Evolutionary conservation across 805 yeast genomes (phyloP), one percentile per base, ranked within the genome.

Genomic region (Pichia insulana): DNA sequence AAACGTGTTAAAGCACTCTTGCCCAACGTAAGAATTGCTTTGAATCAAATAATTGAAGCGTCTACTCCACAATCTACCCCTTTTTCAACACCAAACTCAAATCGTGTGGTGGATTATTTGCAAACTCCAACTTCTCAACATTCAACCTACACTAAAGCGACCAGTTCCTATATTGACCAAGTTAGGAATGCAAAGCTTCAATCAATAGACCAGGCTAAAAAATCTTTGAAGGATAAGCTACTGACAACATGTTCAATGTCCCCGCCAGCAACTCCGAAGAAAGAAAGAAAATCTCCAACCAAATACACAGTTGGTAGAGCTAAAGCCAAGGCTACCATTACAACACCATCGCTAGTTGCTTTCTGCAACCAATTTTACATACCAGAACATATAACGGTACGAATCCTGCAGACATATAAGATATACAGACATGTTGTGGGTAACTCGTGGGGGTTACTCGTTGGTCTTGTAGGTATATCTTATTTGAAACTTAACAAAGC

Each of bases 371-470:
- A 71, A 48, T 82, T 82, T 54, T 76, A 77, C 54, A 63, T 83
- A 19, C 84, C 85, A 0, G 62, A 68, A 17, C 67, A 69, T 0
- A 62, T 72, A 2, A 75, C 85, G 0, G 63, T 66, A 20, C 59
- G 64, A 30, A 65, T 83, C 36, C 45, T 80, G 9, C 70, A 68
- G 33, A 70, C 78, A 1, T 81, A 71, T 49, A 60, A 68, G 32
- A 58, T 65, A 3, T 74, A 76, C 52, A 67, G 70, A 37, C 68
- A 70, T 35, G 74, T 76, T 48, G 70, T 80, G 32, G 71, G 71
- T 30, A 76, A 73, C 44, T 80, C 79, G 32, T 82, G 88, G 87
- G 76, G 78, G 7, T 57, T 83, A 18, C 73, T 82, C 3, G 78
- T 84, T 55, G 89, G 89, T 0, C 55, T 83, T 47, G 68, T 81